These are phyloP conservation scores for Trichoderma simmonsii DNA, from an alignment of 2,329 filamentous ascomycete genomes.

Conservation along the genomic window DNA sequence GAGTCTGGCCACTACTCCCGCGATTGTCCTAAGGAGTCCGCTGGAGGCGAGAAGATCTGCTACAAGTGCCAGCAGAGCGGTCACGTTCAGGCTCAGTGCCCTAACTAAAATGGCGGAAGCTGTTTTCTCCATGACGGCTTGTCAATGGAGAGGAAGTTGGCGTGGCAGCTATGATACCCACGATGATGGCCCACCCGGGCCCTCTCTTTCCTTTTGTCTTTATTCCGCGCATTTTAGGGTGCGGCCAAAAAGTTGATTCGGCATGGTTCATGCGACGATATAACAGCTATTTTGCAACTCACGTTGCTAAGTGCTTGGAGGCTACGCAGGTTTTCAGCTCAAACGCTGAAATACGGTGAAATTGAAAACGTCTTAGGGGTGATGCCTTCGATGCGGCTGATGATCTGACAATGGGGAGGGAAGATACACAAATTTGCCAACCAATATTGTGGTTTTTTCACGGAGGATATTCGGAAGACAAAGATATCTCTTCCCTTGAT, in stretches of 20 bases:
- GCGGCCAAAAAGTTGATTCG: constrained; percentile 29
- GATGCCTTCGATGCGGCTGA: constrained; percentile 24
- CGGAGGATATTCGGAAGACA: constrained; percentile 19
- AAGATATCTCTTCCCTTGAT: constrained; percentile 22
- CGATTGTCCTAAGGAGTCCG: constrained; percentile 91
- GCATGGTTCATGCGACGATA: constrained; percentile 34
- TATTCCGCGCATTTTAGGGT: constrained; percentile 21
- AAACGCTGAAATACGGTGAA: constrained; percentile 29
- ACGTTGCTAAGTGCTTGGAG: constrained; percentile 29
- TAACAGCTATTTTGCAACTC: constrained; percentile 30
- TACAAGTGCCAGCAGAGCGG: constrained; percentile 88
- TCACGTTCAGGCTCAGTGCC: constrained; percentile 92
- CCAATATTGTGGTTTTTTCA: constrained; percentile 29
- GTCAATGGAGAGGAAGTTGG: constrained; percentile 31
- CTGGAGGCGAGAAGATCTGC: constrained; percentile 88
- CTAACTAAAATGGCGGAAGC: constrained; percentile 53
- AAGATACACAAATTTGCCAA: constrained; percentile 10
- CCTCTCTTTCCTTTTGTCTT: constrained; percentile 26
- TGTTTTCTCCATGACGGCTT: constrained; percentile 25
- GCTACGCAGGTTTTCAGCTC: constrained; percentile 24
- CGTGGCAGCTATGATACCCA: constrained; percentile 45
- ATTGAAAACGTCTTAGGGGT: constrained; percentile 32
- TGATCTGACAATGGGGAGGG: constrained; percentile 3
- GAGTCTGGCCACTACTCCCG: constrained; percentile 93
- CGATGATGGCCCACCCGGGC: constrained; percentile 32